A percentile compares a stretch with the other conserved stretches of the same genome.
Conservation (phyloP, 495 filamentous ascomycete species). For the Entonaema liquescens region DNA sequence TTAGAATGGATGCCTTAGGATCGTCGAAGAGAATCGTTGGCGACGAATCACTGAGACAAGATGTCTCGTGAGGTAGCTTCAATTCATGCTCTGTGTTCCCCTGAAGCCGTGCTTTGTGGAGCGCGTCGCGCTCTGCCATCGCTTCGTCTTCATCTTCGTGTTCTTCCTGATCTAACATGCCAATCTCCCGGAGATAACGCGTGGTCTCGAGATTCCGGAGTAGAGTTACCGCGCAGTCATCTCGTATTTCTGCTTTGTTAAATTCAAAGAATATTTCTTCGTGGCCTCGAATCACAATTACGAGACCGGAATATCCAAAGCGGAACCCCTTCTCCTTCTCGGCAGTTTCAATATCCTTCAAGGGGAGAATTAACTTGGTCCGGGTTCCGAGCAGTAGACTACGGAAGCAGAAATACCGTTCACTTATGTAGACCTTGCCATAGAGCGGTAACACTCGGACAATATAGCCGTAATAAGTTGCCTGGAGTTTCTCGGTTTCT, state of each 20-base stretch:
- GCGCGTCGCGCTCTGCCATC: constrained; percentile 79
- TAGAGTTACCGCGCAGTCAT: constrained; percentile 88
- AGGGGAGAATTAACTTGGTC: constrained; percentile 90
- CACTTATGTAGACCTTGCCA: constrained; percentile 95
- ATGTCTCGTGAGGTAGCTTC: constrained; percentile 62
- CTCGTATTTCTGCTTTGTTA: constrained; percentile 73
- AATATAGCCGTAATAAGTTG: constrained; percentile 88
- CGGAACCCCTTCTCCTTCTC: constrained; percentile 96
- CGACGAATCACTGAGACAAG: constrained; percentile 60
- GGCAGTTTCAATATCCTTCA: constrained; percentile 93
- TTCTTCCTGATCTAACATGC: constrained; percentile 72
- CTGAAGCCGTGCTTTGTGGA: constrained; percentile 79
- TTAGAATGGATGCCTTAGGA: constrained; percentile 87
- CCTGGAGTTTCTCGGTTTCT: constrained; percentile 82
- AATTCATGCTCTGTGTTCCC: constrained; percentile 66
- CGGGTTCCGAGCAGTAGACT: constrained; percentile 89
- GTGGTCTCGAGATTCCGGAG: constrained; percentile 77
- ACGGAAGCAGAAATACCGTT: constrained; percentile 91
- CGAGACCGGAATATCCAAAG: constrained; percentile 89
- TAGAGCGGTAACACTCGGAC: constrained; percentile 91
- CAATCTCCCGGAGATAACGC: constrained; percentile 76
- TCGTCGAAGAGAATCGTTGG: constrained; percentile 91
- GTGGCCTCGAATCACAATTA: constrained; percentile 89
- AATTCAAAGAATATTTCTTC: constrained; percentile 99
- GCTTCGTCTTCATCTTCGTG: constrained; percentile 77